These are phyloP conservation scores for Prunus fruticosa DNA, from an alignment of 306 rosid species.

Conservation along the genomic window DNA sequence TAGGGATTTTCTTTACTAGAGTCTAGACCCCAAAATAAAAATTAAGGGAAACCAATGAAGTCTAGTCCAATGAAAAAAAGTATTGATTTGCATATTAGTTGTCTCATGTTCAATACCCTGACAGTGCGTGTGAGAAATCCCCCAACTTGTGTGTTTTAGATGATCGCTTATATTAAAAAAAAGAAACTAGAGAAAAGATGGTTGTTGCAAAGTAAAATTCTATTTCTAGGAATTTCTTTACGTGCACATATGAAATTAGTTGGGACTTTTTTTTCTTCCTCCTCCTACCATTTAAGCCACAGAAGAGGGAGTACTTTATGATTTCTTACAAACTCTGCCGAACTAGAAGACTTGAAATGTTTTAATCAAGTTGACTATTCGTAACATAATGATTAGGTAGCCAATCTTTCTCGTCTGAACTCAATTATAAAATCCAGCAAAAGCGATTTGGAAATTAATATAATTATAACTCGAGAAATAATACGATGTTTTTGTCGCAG, in stretches of 20 bases:
- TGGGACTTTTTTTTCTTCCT: not conserved
- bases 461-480: not conserved
- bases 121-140: no score
- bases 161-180: no score
- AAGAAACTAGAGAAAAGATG: no score
- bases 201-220: not conserved
- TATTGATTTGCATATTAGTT: no score
- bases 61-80: accelerated
- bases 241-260: constrained; percentile 7
- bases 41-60: accelerated
- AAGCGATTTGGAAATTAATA: not conserved
- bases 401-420: not conserved
- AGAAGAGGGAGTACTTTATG: not conserved
- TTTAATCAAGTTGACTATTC: not conserved
- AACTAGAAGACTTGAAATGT: not conserved
- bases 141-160: accelerated
- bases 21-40: no score
- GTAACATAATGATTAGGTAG: not conserved
- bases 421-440: no score
- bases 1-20: no score
- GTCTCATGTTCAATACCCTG: no score
- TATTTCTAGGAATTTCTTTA: not conserved
- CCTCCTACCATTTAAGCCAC: not conserved
- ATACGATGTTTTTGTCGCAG: not conserved
- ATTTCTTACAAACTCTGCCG: not conserved